Conservation (phyloP, 1,284 basidiomycete genomes). For the Dichomitus squalens region DNA sequence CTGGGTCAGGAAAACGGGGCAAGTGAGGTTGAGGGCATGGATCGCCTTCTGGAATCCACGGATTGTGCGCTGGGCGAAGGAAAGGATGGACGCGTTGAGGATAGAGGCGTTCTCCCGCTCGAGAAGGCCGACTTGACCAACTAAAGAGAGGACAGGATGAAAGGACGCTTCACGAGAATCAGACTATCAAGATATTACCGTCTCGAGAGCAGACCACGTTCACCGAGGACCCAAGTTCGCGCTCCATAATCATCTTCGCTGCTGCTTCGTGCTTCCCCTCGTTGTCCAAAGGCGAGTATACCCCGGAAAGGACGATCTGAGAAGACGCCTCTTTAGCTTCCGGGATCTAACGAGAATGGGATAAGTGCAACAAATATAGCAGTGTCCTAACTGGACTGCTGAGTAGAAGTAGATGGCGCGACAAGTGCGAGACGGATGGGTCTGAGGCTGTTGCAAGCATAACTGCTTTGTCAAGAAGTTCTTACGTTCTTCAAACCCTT, state of each 20-base stretch:
- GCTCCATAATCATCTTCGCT: conserved; percentile 43
- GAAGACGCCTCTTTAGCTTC: not conserved
- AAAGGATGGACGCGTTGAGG: conserved; percentile 58
- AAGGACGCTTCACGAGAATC: not conserved
- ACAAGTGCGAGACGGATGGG: too few species aligned
- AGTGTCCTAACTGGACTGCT: not conserved
- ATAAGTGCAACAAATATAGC: not conserved
- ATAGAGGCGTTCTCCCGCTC: conserved; percentile 67
- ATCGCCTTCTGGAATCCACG: conserved; percentile 52
- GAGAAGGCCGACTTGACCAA: conserved; percentile 57
- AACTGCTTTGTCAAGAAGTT: not conserved
- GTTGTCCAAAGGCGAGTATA: conserved; percentile 52
- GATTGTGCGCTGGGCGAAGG: conserved; percentile 54
- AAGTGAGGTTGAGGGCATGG: conserved; percentile 45
- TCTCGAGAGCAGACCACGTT: conserved; percentile 46
- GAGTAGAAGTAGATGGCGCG: not conserved
- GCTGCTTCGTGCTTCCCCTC: conserved; percentile 48
- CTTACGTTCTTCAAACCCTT: conserved; percentile 42
- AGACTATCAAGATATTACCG: conserved; percentile 28
- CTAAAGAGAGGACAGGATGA: conserved; percentile 34
- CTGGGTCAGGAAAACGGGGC: conserved; percentile 60
- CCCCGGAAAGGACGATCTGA: conserved; percentile 46
- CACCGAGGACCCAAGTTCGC: conserved; percentile 39
- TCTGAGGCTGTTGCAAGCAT: too few species aligned
- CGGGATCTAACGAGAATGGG: not conserved